Evolutionary conservation across 441 rosid species (phyloP).

Genomic region (Populus hybrid): DNA sequence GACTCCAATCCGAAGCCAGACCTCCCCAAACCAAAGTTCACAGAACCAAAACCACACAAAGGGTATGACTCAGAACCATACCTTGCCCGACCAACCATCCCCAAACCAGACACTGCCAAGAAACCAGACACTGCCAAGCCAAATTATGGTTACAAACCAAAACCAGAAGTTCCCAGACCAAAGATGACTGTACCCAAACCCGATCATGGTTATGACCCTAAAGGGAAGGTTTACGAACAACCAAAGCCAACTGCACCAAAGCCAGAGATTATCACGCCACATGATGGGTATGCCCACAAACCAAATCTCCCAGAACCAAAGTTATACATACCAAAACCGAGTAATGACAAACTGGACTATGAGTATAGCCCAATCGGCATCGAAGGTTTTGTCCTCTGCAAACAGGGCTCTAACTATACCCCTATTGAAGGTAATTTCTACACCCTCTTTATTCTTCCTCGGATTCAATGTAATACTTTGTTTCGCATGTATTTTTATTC

Average conservation of each 20-base stretch:
- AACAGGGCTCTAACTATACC: slow-evolving; percentile 27
- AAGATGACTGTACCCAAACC: not conserved
- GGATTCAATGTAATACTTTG: too few species aligned
- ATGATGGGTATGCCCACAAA: not conserved
- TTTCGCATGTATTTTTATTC: not conserved
- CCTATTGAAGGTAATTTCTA: slow-evolving; percentile 33
- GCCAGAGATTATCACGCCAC: not conserved
- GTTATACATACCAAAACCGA: not conserved
- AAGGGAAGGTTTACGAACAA: not conserved
- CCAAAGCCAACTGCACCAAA: not conserved
- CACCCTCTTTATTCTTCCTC: not conserved
- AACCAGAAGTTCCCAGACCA: not conserved
- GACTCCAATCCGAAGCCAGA: too few species aligned
- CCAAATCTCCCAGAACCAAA: not conserved
- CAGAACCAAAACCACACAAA: not conserved
- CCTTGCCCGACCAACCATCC: too few species aligned
- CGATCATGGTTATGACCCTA: not conserved
- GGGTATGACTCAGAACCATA: not conserved
- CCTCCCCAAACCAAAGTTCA: too few species aligned
- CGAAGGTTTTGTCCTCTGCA: slow-evolving; percentile 36
- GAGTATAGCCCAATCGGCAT: slow-evolving; percentile 9
- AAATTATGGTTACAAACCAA: not conserved
- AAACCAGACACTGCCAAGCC: not conserved
- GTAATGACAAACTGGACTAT: not conserved
- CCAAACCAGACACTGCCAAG: not conserved